Evolutionary conservation across 1,284 basidiomycete species (phyloP), one percentile per base, ranked within the genome.

Genomic region (Cryptococcus jaspeensis): DNA sequence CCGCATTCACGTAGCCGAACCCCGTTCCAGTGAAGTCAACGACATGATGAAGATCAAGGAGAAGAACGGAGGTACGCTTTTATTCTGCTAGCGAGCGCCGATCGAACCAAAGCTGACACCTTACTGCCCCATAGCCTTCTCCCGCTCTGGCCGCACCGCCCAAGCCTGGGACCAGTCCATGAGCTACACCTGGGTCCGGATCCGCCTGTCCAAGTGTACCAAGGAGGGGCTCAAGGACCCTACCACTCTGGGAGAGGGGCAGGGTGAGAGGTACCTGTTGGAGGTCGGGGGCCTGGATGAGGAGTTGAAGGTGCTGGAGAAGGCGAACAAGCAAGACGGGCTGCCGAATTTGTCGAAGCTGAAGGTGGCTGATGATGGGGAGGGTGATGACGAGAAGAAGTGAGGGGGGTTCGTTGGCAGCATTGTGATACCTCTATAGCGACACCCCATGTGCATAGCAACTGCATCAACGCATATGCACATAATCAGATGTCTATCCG

Each of bases 31-130:
- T 1, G 53, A 55, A 35, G 36, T 59, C 35, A 51, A 32, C 12
- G 45, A 41, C 22, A 49, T 59, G 52, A 40, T 55, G 48, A 11
- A 51, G 32, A 46, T 45, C n/a, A 59, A 59, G 47, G 52, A 59
- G 25, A 11, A 46, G n/a, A n/a, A 37, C 36, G 47, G 36, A 25
- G 22, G 57, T 59, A n/a, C 47, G 52, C 28, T 32, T 32, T 32
- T 32, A 9, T 32, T 32, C 28, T 32, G 28, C 28, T 4, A 32
- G 28, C 9, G 28, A 9, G 28, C 28, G 9, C 28, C 4, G 5
- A 32, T 9, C n/a, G n/a, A n/a, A 32, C 28, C 9, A 32, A 4
- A 32, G 28, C 28, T 32, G 4, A 32, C 28, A 32, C 9, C 28
- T 9, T 9, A 32, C 28, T 9, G 28, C 4, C 28, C 28, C 5